These are phyloP conservation scores for Spergularia marina DNA, from an alignment of 148 eudicot species.

Conservation along the genomic window DNA sequence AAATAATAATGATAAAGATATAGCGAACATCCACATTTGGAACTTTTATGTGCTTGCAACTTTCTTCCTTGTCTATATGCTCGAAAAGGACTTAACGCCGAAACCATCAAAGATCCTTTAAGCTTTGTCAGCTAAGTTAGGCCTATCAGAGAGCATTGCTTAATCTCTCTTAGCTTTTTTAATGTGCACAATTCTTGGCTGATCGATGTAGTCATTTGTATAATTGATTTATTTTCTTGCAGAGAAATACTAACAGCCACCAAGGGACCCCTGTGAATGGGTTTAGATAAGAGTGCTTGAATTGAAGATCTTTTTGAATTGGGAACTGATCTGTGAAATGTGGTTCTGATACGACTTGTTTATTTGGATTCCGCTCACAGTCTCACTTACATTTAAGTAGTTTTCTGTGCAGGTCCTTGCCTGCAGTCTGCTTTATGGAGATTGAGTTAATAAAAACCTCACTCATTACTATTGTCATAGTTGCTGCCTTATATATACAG, in stretches of 20 bases:
- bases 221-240: neutral
- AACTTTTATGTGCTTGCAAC: too few species aligned
- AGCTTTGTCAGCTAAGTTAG: neutral
- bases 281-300: neutral
- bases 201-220: too few species aligned
- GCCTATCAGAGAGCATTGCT: neutral
- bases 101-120: neutral
- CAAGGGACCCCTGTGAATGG: neutral
- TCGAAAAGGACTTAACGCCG: too few species aligned
- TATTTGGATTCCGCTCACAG: neutral
- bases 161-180: too few species aligned
- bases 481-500: too few species aligned
- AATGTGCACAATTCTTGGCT: too few species aligned
- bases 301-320: neutral
- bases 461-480: too few species aligned
- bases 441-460: neutral
- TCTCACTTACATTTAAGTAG: neutral
- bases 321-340: neutral
- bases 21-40: too few species aligned
- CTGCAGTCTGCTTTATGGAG: neutral
- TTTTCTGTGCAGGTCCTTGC: conserved; percentile 8
- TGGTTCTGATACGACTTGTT: neutral
- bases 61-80: too few species aligned
- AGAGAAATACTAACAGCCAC: neutral
- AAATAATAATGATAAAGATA: too few species aligned